Base-by-base conservation (phyloP, 2,329 filamentous ascomycete genomes). In the Akanthomyces muscarius region DNA sequence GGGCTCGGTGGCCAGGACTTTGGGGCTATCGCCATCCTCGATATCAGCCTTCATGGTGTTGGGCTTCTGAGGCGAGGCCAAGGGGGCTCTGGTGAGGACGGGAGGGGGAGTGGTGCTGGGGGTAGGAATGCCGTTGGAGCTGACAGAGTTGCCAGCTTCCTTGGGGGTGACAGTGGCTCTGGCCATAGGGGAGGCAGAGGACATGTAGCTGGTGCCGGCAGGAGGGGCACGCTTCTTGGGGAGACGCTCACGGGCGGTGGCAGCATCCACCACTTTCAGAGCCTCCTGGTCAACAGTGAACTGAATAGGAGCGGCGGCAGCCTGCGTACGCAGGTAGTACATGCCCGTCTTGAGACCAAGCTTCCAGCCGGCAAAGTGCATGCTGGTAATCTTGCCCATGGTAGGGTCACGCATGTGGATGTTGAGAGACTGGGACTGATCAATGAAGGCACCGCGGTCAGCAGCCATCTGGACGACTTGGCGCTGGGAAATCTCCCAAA, bases 281-380 rank as follows among this genome's bases (percentile, higher is more conserved):
- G 91, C 90, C 78, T 97, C 91, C 78, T 99, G 94, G 75, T 99
- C 95, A 73, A 99, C 95, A 5, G 95, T 99, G 82, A 99, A 99
- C 78, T 99, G 95, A 69, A 99, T 99, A 61, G 95, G 95, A 53
- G 93, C 92, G 21, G 93, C 93, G 42, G 95, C 95, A 67, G 95
- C 95, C 87, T 96, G 95, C 54, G 95, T 99, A 72, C 95, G 92
- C 70, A 99, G 88, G 80, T 99, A 99, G 88, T 99, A 99, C 95
- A 99, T 98, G 82, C 95, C 95, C 42, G 95, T 99, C 89, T 99
- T 99, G 70, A 99, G 86, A 73, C 95, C 95, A 68, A 98, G 88
- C 85, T 98, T 99, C 95, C 95, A 99, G 71, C 95, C 95, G 55
- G 95, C 86, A 74, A 99, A 99, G 82, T 99, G 95, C 95, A 99